Evolutionary conservation across 371 early-diverging fungal genomes (phyloP).

Genomic region (Blakeslea trispora): DNA sequence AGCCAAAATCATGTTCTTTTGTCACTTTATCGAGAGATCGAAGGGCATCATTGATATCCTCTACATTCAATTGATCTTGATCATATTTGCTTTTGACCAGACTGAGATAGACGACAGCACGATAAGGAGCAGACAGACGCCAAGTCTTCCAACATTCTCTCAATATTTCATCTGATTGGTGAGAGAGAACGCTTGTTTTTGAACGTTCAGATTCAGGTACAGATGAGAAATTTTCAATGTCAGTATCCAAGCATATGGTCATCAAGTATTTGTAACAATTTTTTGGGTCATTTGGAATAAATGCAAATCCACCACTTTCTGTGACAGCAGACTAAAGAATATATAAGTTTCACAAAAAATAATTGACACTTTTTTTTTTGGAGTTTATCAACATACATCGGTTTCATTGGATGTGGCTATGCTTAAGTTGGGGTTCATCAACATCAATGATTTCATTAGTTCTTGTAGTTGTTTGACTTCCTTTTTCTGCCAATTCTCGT

Average conservation of each 20-base stretch:
- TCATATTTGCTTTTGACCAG: constrained; percentile 48
- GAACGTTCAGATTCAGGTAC: constrained; percentile 37
- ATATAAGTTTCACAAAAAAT: background rate
- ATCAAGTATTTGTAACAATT: constrained; percentile 44
- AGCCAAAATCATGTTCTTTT: constrained; percentile 27
- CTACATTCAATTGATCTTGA: constrained; percentile 31
- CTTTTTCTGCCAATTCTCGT: constrained; percentile 35
- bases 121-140: constrained; percentile 60
- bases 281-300: constrained; percentile 50
- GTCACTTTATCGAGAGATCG: constrained; percentile 28
- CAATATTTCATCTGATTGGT: constrained; percentile 50
- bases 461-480: constrained; percentile 37
- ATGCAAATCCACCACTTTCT: constrained; percentile 27
- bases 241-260: constrained; percentile 46
- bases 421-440: constrained; percentile 30
- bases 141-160: constrained; percentile 64
- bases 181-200: constrained; percentile 40
- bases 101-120: constrained; percentile 59
- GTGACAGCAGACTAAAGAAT: no score
- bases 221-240: constrained; percentile 23
- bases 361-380: constrained; percentile 10
- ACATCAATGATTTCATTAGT: constrained; percentile 30
- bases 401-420: constrained; percentile 18
- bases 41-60: constrained; percentile 40
- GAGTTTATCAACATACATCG: constrained; percentile 12